Evolutionary conservation across 1,284 basidiomycete species (phyloP).

Genomic region (Bjerkandera adusta): DNA sequence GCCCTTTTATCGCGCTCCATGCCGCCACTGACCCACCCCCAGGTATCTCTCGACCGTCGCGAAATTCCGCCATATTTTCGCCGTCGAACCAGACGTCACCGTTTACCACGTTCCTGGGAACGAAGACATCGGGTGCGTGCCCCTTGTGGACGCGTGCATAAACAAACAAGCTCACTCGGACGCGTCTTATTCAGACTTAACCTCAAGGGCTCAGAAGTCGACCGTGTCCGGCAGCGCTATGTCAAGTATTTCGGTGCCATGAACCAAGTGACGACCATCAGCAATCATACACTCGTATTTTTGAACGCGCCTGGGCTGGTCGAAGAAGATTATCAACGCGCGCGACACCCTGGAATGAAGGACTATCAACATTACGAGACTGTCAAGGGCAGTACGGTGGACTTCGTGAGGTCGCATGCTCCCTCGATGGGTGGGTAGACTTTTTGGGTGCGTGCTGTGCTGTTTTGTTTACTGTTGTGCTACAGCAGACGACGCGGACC

Average conservation of each 20-base stretch:
- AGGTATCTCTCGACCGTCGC: conserved; percentile 62
- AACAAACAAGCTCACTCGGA: not conserved
- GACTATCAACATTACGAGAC: conserved; percentile 51
- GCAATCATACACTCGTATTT: conserved; percentile 72
- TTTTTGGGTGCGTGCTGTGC: no score
- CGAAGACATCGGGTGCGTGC: conserved; percentile 73
- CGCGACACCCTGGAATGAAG: conserved; percentile 30
- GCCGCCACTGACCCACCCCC: conserved; percentile 5
- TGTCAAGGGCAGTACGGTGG: conserved; percentile 60
- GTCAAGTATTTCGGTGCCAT: conserved; percentile 75
- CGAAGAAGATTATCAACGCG: conserved; percentile 76
- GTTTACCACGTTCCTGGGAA: conserved; percentile 82
- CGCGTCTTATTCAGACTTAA: conserved; percentile 18
- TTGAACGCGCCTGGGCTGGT: conserved; percentile 76
- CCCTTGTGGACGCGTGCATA: no score
- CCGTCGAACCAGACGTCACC: conserved; percentile 36
- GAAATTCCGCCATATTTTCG: conserved; percentile 66
- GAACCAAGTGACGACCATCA: conserved; percentile 51
- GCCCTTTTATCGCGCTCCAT: conserved; percentile 1
- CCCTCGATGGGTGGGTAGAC: no score
- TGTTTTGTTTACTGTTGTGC: no score
- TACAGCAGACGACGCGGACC: conserved; percentile 37
- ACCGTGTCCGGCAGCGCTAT: conserved; percentile 35
- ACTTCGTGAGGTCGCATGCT: conserved; percentile 64
- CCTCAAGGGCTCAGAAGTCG: conserved; percentile 15